Base-by-base conservation (phyloP, 306 rosid species). In the Oemleria cerasiformis region DNA sequence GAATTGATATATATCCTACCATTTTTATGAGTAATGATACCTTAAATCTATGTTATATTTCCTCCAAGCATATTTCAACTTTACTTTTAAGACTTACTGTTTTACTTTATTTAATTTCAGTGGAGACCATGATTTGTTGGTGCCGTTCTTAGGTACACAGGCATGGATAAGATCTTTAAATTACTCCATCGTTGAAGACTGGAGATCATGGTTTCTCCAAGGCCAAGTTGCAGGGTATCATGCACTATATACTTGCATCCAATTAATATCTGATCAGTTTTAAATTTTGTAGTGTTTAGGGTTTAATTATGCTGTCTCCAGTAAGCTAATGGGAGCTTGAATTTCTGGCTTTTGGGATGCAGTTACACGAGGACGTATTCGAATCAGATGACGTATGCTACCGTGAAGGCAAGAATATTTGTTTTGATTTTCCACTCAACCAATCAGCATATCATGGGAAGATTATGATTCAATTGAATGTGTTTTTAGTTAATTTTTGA, bases 101-200 rank as follows among this genome's bases (percentile, higher is more conserved):
- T 25, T 57, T 3, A 12, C 43, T 39, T 39, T 9, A 3, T 6
- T 64, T 25, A 25, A 21, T 48, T 47, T 66, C 71, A 89, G 97
- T 60, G 94, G 96, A 4, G 96, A 92, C 58, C 97, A 89, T 68
- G 97, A 89, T 77, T 14, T 81, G 69, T 0, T 0, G 0, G 4
- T 89, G 25, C 70, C 88, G 36, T 81, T 76, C 71, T 30, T 87
- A 64, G 85, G 58, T 1, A 89, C 92, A 15, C 82, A 89, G 75
- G 94, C 92, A 8, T 89, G 97, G 96, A 82, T 92, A 59, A 84
- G 84, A 82, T 58, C 77, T 40, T 71, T 86, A 36, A 92, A 86
- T 64, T 86, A 81, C 61, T 83, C 93, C 53, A 87, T 92, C 14
- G 76, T 84, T 2, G 88, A 86, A 40, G 90, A 86, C 36, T 89